These are phyloP conservation scores for Thecamonas trahens DNA, from an alignment of 78 protist species.

Conservation along the genomic window DNA sequence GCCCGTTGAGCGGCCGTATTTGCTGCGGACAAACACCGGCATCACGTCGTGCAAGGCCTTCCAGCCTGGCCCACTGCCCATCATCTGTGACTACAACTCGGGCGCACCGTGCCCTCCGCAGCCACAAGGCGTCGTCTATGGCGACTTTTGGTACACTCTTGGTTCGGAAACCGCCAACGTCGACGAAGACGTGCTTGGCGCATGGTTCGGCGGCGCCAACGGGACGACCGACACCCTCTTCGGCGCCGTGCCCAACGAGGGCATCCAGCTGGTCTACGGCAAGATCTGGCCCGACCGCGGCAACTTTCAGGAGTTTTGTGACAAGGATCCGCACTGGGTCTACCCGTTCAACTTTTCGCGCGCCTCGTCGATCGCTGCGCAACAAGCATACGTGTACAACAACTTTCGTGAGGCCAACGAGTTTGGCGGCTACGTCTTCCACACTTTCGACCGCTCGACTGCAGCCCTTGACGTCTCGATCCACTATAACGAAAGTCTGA, in stretches of 20 bases:
- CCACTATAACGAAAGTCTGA: too few relatives aligned
- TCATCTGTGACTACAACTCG: neutral
- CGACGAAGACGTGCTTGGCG: neutral
- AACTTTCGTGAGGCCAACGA: neutral
- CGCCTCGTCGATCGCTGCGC: neutral
- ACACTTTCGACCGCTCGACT: neutral
- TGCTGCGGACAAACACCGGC: neutral
- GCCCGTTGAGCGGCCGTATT: neutral
- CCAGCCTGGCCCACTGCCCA: neutral
- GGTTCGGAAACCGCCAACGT: too few relatives aligned
- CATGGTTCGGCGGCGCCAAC: neutral
- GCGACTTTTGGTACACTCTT: too few relatives aligned
- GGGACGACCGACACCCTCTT: neutral
- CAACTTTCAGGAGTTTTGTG: neutral
- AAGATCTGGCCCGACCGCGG: neutral
- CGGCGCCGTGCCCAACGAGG: neutral
- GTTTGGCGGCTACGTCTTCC: neutral
- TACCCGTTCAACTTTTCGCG: neutral
- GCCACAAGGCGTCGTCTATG: neutral
- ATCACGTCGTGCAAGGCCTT: neutral
- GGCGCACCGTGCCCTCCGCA: neutral
- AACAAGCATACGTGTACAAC: neutral
- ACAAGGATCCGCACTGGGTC: neutral
- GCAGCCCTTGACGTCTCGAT: too few relatives aligned
- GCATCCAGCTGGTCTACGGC: neutral